Conservation (phyloP, 495 filamentous ascomycete genomes). For the Wilcoxina mikolae region DNA sequence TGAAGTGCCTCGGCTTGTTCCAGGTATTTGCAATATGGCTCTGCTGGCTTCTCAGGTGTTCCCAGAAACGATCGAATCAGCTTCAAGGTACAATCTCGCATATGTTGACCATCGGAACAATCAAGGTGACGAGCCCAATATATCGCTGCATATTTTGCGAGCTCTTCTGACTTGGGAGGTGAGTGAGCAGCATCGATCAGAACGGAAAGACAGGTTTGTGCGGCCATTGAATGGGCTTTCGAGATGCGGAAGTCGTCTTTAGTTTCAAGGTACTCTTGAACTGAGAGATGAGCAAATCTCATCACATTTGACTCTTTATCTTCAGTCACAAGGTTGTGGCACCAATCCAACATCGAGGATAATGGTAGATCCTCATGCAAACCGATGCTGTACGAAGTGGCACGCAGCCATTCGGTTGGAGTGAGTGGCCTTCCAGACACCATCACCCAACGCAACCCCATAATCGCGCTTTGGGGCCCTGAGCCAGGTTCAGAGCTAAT, state of each 20-base stretch:
- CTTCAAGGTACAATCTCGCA: too few relatives aligned
- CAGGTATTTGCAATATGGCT: too few relatives aligned
- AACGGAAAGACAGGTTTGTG: neutral
- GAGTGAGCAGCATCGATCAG: too few relatives aligned
- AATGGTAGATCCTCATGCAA: neutral
- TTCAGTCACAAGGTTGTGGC: constrained; percentile 12
- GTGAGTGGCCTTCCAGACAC: constrained; percentile 1
- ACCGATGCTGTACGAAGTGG: too few relatives aligned
- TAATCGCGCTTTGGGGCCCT: neutral
- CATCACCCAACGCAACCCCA: constrained; percentile 16
- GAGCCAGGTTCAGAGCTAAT: neutral
- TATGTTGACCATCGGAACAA: too few relatives aligned
- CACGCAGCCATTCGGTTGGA: neutral
- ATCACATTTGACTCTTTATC: constrained; percentile 5
- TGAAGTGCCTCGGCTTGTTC: too few relatives aligned
- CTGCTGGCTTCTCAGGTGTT: too few relatives aligned
- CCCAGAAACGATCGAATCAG: too few relatives aligned
- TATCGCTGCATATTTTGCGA: too few relatives aligned
- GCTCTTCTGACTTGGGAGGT: too few relatives aligned
- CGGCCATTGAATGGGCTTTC: neutral
- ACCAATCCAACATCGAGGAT: constrained; percentile 3
- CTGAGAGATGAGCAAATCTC: constrained; percentile 16
- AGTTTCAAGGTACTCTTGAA: constrained; percentile 17
- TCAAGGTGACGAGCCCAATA: too few relatives aligned
- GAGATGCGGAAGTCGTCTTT: neutral